These are phyloP conservation scores for Mercurialis annua DNA, from an alignment of 345 rosid genomes.

Conservation along the genomic window DNA sequence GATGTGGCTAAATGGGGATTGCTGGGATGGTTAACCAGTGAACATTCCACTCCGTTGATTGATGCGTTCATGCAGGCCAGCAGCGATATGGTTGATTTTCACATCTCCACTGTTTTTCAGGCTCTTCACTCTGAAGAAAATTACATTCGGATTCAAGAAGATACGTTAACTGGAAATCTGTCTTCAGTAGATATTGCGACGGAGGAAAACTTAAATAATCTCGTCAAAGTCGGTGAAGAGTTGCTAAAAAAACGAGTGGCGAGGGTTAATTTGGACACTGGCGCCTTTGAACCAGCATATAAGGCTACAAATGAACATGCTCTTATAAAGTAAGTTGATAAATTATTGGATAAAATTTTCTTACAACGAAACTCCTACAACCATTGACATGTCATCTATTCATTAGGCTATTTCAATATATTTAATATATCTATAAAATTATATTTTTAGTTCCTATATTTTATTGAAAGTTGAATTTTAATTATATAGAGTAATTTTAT, in stretches of 20 bases:
- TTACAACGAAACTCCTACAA: too few relatives aligned
- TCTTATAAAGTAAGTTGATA: conserved; percentile 38
- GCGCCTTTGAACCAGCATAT: conserved; percentile 33
- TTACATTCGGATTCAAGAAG: conserved; percentile 46
- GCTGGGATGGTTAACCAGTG: conserved; percentile 56
- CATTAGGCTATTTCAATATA: too few relatives aligned
- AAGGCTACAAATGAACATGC: conserved; percentile 51
- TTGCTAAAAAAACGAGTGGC: conserved; percentile 50
- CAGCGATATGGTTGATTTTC: conserved; percentile 59
- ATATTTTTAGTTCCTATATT: too few relatives aligned
- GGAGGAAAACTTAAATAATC: conserved; percentile 38
- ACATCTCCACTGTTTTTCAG: conserved; percentile 44
- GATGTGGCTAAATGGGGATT: conserved; percentile 62
- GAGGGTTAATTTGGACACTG: conserved; percentile 46
- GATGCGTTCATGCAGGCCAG: conserved; percentile 63
- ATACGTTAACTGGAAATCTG: conserved; percentile 48
- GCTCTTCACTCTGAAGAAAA: conserved; percentile 44
- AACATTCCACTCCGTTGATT: conserved; percentile 46
- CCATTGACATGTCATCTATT: too few relatives aligned
- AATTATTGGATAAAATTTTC: neutral
- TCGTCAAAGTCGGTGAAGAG: conserved; percentile 45
- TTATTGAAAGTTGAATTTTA: too few relatives aligned
- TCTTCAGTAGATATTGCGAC: conserved; percentile 61
- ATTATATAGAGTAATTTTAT: too few relatives aligned
- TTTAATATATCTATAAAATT: neutral